Base-by-base conservation (phyloP, 2,329 filamentous ascomycete genomes). In the Sporothrix humicola region DNA sequence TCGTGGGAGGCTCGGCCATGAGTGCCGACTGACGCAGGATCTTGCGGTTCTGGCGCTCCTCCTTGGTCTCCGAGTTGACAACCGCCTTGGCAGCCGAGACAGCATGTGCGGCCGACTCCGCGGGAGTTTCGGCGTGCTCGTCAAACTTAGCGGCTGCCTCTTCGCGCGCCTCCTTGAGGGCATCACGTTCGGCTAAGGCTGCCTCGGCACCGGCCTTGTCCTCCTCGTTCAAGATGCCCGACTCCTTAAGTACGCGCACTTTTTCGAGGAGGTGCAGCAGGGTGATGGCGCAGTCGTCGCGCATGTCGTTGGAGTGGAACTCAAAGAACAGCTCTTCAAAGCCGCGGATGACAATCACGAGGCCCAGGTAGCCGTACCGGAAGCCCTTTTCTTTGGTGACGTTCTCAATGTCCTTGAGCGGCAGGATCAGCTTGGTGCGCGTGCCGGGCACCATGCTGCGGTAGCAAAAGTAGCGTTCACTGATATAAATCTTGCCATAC, bases 311-410 rank as follows among this genome's bases (percentile, higher is more conserved):
- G 66, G 91, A 88, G 71, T 89, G 88, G 79, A 98, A 98, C 80
- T 99, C 95, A 79, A 99, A 98, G 81, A 98, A 98, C 0, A 99
- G 84, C 81, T 98, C 96, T 80, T 98, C 96, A 75, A 98, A 94
- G 0, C 95, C 96, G 71, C 92, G 91, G 76, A 99, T 97, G 4
- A 97, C 92, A n/a, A 98, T 85, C 0, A 97, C 94, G 56, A 99
- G 87, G 5, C 95, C 96, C 23, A 93, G 92, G 78, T 97, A 98
- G 7, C 94, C 93, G 78, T 97, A 93, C 0, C 95, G 90, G 79
- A 98, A 98, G 0, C 96, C 95, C 79, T 96, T 97, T 81, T 98
- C 95, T 82, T 97, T 98, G 78, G 95, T 91, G 7, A 94, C 93
- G 75, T 94, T 98, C 81, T 98, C 93, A 69, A 98, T 92, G 78